Percentiles rank a stretch among this genome's conserved stretches.
Conservation (phyloP, 1,284 basidiomycete genomes). For the Erythrobasidium hasegawianum region DNA sequence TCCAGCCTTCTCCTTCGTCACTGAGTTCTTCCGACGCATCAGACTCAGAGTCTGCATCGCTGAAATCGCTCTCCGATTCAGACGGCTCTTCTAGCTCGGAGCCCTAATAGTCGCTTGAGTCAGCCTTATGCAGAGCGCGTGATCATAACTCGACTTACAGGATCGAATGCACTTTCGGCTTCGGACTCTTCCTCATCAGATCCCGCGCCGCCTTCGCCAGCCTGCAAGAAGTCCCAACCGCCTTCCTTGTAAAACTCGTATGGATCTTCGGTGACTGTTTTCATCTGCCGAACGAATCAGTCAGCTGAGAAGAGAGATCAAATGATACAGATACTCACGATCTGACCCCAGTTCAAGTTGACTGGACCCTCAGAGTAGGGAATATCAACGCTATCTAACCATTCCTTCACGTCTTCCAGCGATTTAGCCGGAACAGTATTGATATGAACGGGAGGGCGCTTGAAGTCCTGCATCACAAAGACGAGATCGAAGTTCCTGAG, state of each 20-base stretch:
- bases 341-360: conserved; percentile 95
- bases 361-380: conserved; percentile 93
- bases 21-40: conserved; percentile 17
- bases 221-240: conserved; percentile 83
- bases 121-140: too few species aligned
- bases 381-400: conserved; percentile 98
- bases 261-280: conserved; percentile 83
- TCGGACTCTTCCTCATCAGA: conserved; percentile 40
- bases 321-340: too few species aligned
- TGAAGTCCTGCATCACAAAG: conserved; percentile 94
- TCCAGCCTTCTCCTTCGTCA: conserved; percentile 74
- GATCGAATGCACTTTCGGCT: conserved; percentile 43
- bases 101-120: too few species aligned
- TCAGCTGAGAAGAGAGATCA: too few species aligned
- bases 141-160: too few species aligned
- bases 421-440: conserved; percentile 89
- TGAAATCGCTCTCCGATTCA: conserved; percentile 36
- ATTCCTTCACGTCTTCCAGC: conserved; percentile 94
- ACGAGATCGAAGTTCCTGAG: conserved; percentile 97
- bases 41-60: conserved; percentile 49
- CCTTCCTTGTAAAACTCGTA: conserved; percentile 94
- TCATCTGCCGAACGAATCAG: conserved; percentile 33
- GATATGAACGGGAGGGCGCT: conserved; percentile 83
- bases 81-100: conserved; percentile 26
- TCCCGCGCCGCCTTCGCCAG: conserved; percentile 45